Evolutionary conservation across 306 rosid genomes (phyloP).

Genomic region (Fragaria iinumae): DNA sequence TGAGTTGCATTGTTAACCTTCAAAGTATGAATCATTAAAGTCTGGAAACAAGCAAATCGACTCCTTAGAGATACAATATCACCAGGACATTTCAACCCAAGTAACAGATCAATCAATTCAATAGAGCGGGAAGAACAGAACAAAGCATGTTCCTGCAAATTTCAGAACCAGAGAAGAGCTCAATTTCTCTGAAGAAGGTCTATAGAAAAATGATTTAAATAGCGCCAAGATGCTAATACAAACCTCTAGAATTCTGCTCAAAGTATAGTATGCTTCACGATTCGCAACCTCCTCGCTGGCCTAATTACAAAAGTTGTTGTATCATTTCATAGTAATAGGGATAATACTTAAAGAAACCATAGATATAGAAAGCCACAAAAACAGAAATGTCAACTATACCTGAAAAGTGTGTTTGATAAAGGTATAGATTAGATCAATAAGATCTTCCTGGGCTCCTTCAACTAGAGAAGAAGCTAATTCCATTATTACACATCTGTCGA

Average conservation of each 20-base stretch:
- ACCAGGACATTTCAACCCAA: conserved; percentile 53
- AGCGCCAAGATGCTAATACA: conserved; percentile 15
- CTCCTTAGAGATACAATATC: conserved; percentile 53
- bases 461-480: conserved; percentile 74
- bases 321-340: conserved; percentile 19
- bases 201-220: neutral
- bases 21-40: conserved; percentile 58
- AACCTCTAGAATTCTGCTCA: conserved; percentile 82
- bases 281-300: conserved; percentile 43
- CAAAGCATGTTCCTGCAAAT: conserved; percentile 67
- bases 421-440: conserved; percentile 62
- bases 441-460: conserved; percentile 69
- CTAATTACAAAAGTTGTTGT: conserved; percentile 39
- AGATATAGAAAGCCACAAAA: conserved; percentile 11
- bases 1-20: conserved; percentile 44
- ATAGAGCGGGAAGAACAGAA: conserved; percentile 52
- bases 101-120: conserved; percentile 64
- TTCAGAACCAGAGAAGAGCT: conserved; percentile 23
- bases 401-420: conserved; percentile 50
- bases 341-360: conserved; percentile 3
- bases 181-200: conserved; percentile 8
- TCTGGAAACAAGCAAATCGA: conserved; percentile 65
- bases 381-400: conserved; percentile 42
- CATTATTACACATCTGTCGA: conserved; percentile 58
- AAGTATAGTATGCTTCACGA: conserved; percentile 59